Evolutionary conservation across 805 yeast species (phyloP).

Genomic region (Cephaloascus albidus): DNA sequence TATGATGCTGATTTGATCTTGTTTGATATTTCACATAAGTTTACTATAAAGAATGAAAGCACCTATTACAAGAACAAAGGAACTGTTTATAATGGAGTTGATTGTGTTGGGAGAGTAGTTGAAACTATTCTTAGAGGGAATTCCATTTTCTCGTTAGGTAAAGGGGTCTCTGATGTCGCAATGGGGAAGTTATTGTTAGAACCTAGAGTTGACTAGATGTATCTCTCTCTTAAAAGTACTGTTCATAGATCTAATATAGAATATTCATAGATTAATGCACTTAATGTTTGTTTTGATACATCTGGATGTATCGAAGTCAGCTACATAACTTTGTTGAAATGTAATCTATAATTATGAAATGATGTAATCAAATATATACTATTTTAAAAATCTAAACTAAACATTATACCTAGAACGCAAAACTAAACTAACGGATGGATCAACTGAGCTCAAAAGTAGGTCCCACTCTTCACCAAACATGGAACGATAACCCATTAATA

Average conservation of each 20-base stretch:
- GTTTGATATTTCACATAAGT: constrained; percentile 55
- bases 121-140: constrained; percentile 78
- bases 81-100: constrained; percentile 75
- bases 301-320: too few species aligned
- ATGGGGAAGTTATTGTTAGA: constrained; percentile 54
- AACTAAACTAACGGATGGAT: neutral
- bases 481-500: constrained; percentile 34
- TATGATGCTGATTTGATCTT: constrained; percentile 84
- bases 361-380: too few species aligned
- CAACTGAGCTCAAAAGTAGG: constrained; percentile 3
- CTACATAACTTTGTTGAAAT: too few species aligned
- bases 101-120: constrained; percentile 61
- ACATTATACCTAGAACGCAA: too few species aligned
- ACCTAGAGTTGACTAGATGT: constrained; percentile 29
- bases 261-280: too few species aligned
- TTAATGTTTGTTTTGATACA: too few species aligned
- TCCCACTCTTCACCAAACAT: constrained; percentile 34
- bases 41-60: constrained; percentile 40
- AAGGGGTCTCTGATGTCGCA: constrained; percentile 49
- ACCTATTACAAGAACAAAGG: constrained; percentile 78
- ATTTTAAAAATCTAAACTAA: too few species aligned
- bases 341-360: too few species aligned
- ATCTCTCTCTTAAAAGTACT: constrained; percentile 1
- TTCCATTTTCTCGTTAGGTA: constrained; percentile 46
- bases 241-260: too few species aligned